Conservation (phyloP, 495 filamentous ascomycete genomes). For the Podospora sp. region DNA sequence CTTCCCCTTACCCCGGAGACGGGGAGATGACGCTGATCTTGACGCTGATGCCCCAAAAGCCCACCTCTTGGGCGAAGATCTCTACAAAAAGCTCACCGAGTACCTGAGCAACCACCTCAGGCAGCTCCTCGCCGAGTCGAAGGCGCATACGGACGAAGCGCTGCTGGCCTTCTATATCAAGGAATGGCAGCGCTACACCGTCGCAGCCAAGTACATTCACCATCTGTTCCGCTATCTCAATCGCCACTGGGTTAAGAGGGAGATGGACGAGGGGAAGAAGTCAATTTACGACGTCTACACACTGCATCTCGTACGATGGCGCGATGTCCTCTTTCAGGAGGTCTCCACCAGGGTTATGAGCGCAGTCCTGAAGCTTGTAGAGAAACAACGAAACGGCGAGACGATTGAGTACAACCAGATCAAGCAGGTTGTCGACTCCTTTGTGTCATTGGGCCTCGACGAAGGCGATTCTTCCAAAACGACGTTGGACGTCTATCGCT, state of each 20-base stretch:
- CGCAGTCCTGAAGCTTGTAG: slow-evolving; percentile 90
- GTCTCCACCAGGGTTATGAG: slow-evolving; percentile 91
- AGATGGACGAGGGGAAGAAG: slow-evolving; percentile 99
- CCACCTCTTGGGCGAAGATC: slow-evolving; percentile 91
- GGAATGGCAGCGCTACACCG: slow-evolving; percentile 95
- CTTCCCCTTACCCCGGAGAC: slow-evolving; percentile 17
- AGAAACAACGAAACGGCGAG: slow-evolving; percentile 97
- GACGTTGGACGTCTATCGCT: slow-evolving; percentile 91
- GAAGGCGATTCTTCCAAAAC: slow-evolving; percentile 91
- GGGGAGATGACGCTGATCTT: slow-evolving; percentile 16
- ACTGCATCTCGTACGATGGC: slow-evolving; percentile 92
- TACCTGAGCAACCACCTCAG: slow-evolving; percentile 80
- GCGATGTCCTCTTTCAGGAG: slow-evolving; percentile 80
- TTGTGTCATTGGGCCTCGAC: slow-evolving; percentile 92
- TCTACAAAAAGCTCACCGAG: slow-evolving; percentile 85
- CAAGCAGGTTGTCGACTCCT: slow-evolving; percentile 95
- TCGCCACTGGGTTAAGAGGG: slow-evolving; percentile 97
- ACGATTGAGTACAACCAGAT: slow-evolving; percentile 97
- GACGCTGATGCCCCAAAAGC: slow-evolving; percentile 53
- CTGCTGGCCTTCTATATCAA: slow-evolving; percentile 93
- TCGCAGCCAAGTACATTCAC: slow-evolving; percentile 93
- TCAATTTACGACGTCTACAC: slow-evolving; percentile 98
- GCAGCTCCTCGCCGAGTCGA: slow-evolving; percentile 66
- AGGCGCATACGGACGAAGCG: slow-evolving; percentile 82
- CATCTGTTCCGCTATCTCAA: slow-evolving; percentile 97